Base-by-base conservation (phyloP, 1,284 basidiomycete genomes). In the Bjerkandera adusta region DNA sequence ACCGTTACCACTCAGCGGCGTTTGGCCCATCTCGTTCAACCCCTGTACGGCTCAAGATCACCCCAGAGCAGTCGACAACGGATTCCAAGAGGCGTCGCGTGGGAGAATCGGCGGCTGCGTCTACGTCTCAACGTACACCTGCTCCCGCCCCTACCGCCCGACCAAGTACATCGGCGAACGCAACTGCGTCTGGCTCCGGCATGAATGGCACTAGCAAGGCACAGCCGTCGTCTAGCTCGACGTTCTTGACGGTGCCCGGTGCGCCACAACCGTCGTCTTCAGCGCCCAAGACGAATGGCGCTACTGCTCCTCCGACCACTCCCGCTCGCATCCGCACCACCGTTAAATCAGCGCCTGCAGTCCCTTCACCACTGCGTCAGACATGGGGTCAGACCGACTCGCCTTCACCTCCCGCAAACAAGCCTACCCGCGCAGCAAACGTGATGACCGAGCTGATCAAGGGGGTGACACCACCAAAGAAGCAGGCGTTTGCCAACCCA, bases 331-430 rank as follows among this genome's bases (percentile, higher is more conserved):
- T 70, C 13, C 47, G 64, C 40, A 59, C 62, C 41, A 81, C 8
- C n/a, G 27, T 30, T 8, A 79, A 52, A 72, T 73, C 4, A 83
- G 79, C 74, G 1, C 85, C 85, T 8, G 74, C 75, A 16, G 62
- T 76, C 4, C 83, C 85, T 4, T 87, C 85, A 4, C 85, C 85
- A 10, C 66, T 88, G 29, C 74, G 85, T 11, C 81, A 87, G 56
- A 69, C 80, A 8, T 87, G 83, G 84, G 67, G 68, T 39, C 62
- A 68, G 51, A 65, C 58, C 36, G 67, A 72, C 45, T 66, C 66
- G 36, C 69, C 77, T 46, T 65, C 66, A 36, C 69, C 77, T 0
- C 66, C 73, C 13, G 66, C 72, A 26, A 68, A 71, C 4, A 75
- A 72, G 55, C 75, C 72, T 36, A 84, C 80, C 1, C 75, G 78